These are phyloP conservation scores for Paramyrothecium sp. DNA, from an alignment of 2,329 filamentous ascomycete species.

Conservation along the genomic window DNA sequence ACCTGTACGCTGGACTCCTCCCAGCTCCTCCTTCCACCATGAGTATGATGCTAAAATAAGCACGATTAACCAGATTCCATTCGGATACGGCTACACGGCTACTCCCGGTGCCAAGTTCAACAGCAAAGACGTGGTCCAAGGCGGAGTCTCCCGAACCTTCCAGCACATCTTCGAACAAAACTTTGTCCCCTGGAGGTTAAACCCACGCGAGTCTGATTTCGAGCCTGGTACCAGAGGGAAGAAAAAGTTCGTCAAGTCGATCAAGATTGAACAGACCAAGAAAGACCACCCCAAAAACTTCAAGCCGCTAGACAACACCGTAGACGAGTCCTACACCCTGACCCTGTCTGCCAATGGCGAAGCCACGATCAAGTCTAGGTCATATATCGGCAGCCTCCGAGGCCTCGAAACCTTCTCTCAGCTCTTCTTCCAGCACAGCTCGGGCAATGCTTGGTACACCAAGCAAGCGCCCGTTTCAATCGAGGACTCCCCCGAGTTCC, in stretches of 20 bases:
- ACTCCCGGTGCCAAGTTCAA: constrained; percentile 34
- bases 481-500: constrained; percentile 70
- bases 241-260: constrained; percentile 52
- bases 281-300: constrained; percentile 52
- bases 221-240: constrained; percentile 53
- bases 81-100: constrained; percentile 43
- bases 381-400: constrained; percentile 67
- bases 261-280: constrained; percentile 61
- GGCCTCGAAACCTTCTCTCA: constrained; percentile 78
- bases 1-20: constrained; percentile 48
- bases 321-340: constrained; percentile 77
- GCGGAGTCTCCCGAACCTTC: constrained; percentile 58
- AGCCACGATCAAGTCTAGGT: constrained; percentile 62
- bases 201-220: constrained; percentile 60
- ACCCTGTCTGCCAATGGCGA: constrained; percentile 55
- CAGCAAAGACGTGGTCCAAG: constrained; percentile 54
- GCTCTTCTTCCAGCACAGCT: constrained; percentile 72
- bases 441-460: constrained; percentile 62
- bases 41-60: constrained; percentile 28
- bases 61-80: constrained; percentile 42
- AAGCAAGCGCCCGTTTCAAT: constrained; percentile 69
- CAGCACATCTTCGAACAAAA: constrained; percentile 64
- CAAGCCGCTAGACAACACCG: constrained; percentile 59
- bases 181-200: constrained; percentile 78
- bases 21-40: constrained; percentile 18